Evolutionary conservation across 2,329 filamentous ascomycete species (phyloP), one percentile per base, ranked within the genome.

Genomic region (Endocalyx cinctus): DNA sequence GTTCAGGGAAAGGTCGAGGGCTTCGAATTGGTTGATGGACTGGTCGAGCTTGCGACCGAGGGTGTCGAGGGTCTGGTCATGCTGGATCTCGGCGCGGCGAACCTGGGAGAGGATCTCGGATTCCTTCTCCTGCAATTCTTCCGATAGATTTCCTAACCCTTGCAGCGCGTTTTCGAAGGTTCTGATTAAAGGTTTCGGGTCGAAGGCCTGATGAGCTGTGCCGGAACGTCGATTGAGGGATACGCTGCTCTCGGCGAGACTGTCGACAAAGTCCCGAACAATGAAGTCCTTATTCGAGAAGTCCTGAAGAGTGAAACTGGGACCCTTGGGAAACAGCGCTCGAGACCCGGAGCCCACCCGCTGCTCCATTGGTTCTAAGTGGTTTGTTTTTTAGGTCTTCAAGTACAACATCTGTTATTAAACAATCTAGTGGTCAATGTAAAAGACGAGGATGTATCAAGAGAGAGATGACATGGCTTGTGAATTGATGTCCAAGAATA

Each of bases 251-350:
- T 97, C 89, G 31, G 90, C 92, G 37, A 98, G 79, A 32, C 82
- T 79, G 59, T 98, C 94, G 50, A 98, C 82, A 58, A 98, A 98
- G 66, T 98, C 92, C 54, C 94, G 88, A 46, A 97, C 90, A 43
- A 97, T 96, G 55, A 97, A 98, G 64, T 97, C 92, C 52, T 85
- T 85, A 58, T 73, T 85, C 37, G 86, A 86, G 62, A 89, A 87
- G 64, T 89, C 88, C 27, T 95, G 87, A 41, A 97, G 72, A 8
- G 80, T 87, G 66, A 96, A 96, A 59, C 74, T 83, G 40, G 87
- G 86, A 25, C 82, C 85, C 59, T 79, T 79, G 37, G 84, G 82
- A 57, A 86, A 90, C 55, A 89, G 72, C 46, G 79, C 72, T 63
- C 80, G 74, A 48, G 77, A 72, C 39, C 69, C 70, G 41, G 64